Evolutionary conservation across 106 monocot species (phyloP), one percentile per base, ranked within the genome.

Genomic region (Xerophyta viscosa): DNA sequence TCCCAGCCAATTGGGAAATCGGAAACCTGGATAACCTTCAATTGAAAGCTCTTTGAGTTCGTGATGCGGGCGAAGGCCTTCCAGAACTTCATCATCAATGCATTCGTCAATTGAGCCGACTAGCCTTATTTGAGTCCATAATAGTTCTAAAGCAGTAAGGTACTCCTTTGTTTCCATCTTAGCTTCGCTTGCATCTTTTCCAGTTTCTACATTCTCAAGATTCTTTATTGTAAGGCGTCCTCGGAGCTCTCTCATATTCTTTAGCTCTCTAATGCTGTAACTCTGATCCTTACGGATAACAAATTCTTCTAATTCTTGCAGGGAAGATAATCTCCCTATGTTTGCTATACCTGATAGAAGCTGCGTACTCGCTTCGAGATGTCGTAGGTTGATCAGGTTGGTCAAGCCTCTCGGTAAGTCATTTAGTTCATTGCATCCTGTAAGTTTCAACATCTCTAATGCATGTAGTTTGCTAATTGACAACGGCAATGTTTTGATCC

Each of bases 251-350:
- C 3, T 46, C 79, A 80, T 70, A 18, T 49, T 7, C 29, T 71
- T 50, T 27, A 81, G 44, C 63, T 81, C 71, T 17, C 19, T 39
- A 29, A 81, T 71, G 18, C 52, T 62, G 55, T 51, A 65, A 37
- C 67, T 29, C 56, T 57, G 17, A 22, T 45, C 29, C 18, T 23
- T 44, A 1, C 50, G 46, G 28, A 80, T 56, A 22, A 54, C 14
- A 59, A 78, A 78, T 44, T 62, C 59, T 24, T 78, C 68, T 23
- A 78, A 23, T 36, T 78, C 20, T 31, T 78, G 72, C 22, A 78
- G 71, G 24, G 24, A 47, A 24, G 72, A 67, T 46, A 72, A 29
- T 23, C 51, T 72, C 39, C 71, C 77, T 67, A 66, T 56, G 18
- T 37, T 37, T 25, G 44, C 43, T 57, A 66, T 49, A 3, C 23